Base-by-base conservation (phyloP, 495 filamentous ascomycete species). In the Elasticomyces elasticus region DNA sequence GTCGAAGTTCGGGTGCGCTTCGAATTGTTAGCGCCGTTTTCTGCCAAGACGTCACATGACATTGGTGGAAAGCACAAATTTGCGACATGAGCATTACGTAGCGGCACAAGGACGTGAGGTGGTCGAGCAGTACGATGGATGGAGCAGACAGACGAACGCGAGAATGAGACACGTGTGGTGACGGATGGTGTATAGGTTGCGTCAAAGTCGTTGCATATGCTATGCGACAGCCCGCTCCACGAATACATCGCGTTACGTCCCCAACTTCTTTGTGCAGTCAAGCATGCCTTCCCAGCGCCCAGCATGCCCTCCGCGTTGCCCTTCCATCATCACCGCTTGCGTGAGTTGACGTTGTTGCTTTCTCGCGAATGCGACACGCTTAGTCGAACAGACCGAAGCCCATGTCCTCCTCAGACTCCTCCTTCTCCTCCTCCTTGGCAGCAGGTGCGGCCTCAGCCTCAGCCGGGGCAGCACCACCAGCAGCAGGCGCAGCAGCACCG, bases 401-500 rank as follows among this genome's bases (percentile, higher is more conserved):
- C 92, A 99, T 99, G 71, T 99, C 92, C 71, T 99, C 92, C 74
- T 99, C 92, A 69, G 92, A 97, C 81, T 97, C 92, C 75, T 81
- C 79, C 73, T 87, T 82, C 70, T 79, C 81, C 62, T 82, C 79
- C 68, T 83, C 77, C 67, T 76, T 74, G 38, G 75, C 74, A 35
- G 90, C 83, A 65, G 84, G 86, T 67, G 80, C 83, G 69, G 81
- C 77, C 70, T 86, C 82, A 64, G 76, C 83, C 72, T 81, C 82
- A 58, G 80, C 74, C 62, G 80, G 11, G 11, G 48, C 79, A 59
- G 79, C 84, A 56, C 73, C 84, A 60, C 74, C 87, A 66, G 71
- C 87, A 65, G 73, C 84, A 64, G 75, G 83, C 62, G 79, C 80
- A 63, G 76, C 83, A 56, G 75, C 83, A 69, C 76, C 77, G 62